These are phyloP conservation scores for Colletotrichum scovillei DNA, from an alignment of 2,329 filamentous ascomycete genomes.

Conservation along the genomic window DNA sequence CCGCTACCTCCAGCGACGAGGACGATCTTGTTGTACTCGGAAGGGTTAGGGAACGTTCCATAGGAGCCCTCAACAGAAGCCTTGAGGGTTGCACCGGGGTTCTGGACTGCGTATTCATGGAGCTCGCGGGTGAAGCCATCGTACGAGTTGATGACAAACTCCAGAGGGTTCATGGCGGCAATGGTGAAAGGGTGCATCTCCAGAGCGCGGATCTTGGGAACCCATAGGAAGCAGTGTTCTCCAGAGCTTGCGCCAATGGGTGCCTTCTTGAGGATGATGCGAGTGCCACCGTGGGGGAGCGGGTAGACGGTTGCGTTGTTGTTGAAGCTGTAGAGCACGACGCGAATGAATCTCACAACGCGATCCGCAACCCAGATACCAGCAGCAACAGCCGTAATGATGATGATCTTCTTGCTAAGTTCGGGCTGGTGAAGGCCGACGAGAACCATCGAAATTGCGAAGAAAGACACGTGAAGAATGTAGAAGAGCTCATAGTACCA, in stretches of 20 bases:
- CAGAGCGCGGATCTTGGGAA: conserved; percentile 65
- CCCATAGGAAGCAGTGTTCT: conserved; percentile 73
- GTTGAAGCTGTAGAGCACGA: conserved; percentile 58
- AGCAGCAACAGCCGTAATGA: conserved; percentile 54
- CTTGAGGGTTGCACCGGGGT: conserved; percentile 54
- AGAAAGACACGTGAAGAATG: conserved; percentile 61
- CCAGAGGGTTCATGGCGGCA: conserved; percentile 60
- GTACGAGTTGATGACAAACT: conserved; percentile 69
- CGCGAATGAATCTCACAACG: conserved; percentile 56
- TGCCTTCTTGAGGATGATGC: conserved; percentile 63
- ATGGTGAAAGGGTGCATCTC: conserved; percentile 76
- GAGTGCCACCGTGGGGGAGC: conserved; percentile 64
- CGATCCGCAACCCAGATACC: conserved; percentile 64
- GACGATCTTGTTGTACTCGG: conserved; percentile 39
- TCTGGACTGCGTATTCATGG: conserved; percentile 54
- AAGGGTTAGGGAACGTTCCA: conserved; percentile 60
- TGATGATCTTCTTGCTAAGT: conserved; percentile 52
- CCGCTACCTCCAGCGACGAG: conserved; percentile 60
- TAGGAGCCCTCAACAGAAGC: conserved; percentile 67
- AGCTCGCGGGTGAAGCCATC: conserved; percentile 66
- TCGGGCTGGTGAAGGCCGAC: conserved; percentile 64
- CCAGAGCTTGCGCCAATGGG: conserved; percentile 61
- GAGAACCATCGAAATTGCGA: conserved; percentile 59
- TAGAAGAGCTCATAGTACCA: conserved; percentile 69
- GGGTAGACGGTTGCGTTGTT: conserved; percentile 65